Evolutionary conservation across 352 stramenopile species (phyloP), one percentile per base, ranked within the genome.

Genomic region (Phytophthora litchii): DNA sequence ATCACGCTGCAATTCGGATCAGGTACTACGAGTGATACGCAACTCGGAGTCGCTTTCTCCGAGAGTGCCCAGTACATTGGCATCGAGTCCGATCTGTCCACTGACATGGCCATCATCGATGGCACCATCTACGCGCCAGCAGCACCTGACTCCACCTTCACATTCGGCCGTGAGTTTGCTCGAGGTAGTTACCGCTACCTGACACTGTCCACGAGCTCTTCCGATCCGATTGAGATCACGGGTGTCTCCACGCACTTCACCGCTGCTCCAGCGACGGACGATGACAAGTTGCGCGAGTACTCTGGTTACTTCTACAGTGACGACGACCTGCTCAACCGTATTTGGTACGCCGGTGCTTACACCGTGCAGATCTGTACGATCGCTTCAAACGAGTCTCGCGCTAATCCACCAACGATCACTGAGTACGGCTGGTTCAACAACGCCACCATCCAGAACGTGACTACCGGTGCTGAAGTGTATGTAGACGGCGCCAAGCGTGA

Each of bases 271-370:
- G 29, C 37, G 11, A 77, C 68, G 9, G 43, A 56, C 17, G 54
- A 41, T 31, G 42, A 67, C 20, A 69, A 70, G 21, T 29, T 75
- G 42, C 67, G 67, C 8, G 52, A 76, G 14, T 76, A 76, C 51
- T 72, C 66, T 3, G 70, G 70, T 2, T 76, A 72, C 57, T 79
- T 79, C 47, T 68, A 72, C 54, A 64, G 44, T 7, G 66, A 79
- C 42, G 70, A 79, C 38, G 70, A 72, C 7, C 58, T 79, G 43
- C 52, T 79, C 19, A 79, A 76, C 50, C 70, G 63, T 8, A 66
- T 79, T 38, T 79, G 62, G 67, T 76, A 76, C 51, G 66, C 70
- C 0, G 67, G 67, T 16, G 70, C 59, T 21, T 79, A 79, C 52
- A 79, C 67, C 8, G 57, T 74, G 4, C 70, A 79, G 51, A 47